Percentiles rank a stretch among this genome's conserved stretches.
These are phyloP conservation scores for Colletotrichum cuscutae DNA, from an alignment of 2,329 filamentous ascomycete species.

Conservation along the genomic window DNA sequence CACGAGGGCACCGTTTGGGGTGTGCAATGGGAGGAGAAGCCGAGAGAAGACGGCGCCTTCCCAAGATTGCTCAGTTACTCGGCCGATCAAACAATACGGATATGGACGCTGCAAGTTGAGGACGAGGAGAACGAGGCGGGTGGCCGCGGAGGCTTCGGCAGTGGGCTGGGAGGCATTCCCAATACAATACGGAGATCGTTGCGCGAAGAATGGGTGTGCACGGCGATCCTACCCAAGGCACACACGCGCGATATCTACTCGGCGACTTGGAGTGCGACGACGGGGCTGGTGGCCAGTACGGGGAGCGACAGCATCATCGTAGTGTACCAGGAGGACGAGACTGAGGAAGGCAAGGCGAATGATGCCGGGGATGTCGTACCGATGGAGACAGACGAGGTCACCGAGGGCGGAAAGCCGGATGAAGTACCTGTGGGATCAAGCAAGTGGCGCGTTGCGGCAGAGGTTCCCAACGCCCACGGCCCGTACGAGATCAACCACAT, in stretches of 20 bases:
- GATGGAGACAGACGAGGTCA: conserved; percentile 4
- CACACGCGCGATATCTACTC: conserved; percentile 89
- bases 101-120: conserved; percentile 77
- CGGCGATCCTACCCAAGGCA: conserved; percentile 75
- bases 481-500: conserved; percentile 96
- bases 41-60: conserved; percentile 52
- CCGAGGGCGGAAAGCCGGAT: conserved; percentile 31
- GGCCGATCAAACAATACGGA: conserved; percentile 80
- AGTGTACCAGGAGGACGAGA: conserved; percentile 75
- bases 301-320: conserved; percentile 87
- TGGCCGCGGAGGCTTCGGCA: conserved; percentile 42
- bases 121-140: conserved; percentile 52
- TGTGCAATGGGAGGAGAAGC: conserved; percentile 73
- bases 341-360: not conserved
- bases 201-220: conserved; percentile 86
- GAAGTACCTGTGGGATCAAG: not conserved
- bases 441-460: conserved; percentile 78
- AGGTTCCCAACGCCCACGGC: conserved; percentile 81
- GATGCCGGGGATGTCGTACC: not conserved
- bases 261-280: conserved; percentile 81
- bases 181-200: conserved; percentile 85
- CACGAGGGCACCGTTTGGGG: conserved; percentile 93
- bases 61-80: conserved; percentile 83
- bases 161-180: conserved; percentile 73
- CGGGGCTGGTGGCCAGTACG: conserved; percentile 84